Percentiles rank a stretch among this genome's conserved stretches.
phyloP scores from a whole-genome alignment of 2,329 filamentous ascomycete genomes.

The Sarocladium strictum region DNA sequence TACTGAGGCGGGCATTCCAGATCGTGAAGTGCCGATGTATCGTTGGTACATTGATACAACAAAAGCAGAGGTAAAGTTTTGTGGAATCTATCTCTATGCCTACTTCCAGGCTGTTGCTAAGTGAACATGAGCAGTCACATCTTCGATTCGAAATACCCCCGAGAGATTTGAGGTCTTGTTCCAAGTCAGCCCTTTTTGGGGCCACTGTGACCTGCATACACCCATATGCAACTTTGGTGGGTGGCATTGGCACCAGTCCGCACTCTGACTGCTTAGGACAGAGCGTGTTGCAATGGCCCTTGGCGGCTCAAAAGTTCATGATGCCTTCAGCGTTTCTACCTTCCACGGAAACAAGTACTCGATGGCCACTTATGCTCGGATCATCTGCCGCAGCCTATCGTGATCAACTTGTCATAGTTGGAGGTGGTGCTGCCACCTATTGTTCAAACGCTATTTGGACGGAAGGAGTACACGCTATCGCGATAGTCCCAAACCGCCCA shows the following conservation, averaged over 20 bases:
- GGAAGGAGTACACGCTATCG: neutral
- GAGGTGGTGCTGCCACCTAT: conserved; percentile 88
- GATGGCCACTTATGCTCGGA: conserved; percentile 63
- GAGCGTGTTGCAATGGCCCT: neutral
- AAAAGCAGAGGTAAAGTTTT: conserved; percentile 25
- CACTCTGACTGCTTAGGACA: conserved; percentile 11
- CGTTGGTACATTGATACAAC: conserved; percentile 51
- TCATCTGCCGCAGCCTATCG: conserved; percentile 47
- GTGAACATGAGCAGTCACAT: conserved; percentile 15
- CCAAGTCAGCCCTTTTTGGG: conserved; percentile 25
- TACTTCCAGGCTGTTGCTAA: neutral
- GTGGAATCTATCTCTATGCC: too few species aligned
- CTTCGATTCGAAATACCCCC: conserved; percentile 26
- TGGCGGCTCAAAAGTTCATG: neutral
- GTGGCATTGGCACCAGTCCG: conserved; percentile 24
- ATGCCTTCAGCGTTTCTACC: neutral
- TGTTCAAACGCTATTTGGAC: conserved; percentile 60
- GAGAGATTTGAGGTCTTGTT: neutral
- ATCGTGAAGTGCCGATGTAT: conserved; percentile 57
- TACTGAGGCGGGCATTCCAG: conserved; percentile 54
- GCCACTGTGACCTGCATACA: conserved; percentile 20
- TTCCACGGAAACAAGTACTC: neutral
- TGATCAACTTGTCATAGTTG: conserved; percentile 55
- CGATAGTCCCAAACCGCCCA: neutral
- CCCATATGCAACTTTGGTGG: conserved; percentile 21